Conservation (phyloP, 306 rosid genomes). For the Echinosophora koreensis region DNA sequence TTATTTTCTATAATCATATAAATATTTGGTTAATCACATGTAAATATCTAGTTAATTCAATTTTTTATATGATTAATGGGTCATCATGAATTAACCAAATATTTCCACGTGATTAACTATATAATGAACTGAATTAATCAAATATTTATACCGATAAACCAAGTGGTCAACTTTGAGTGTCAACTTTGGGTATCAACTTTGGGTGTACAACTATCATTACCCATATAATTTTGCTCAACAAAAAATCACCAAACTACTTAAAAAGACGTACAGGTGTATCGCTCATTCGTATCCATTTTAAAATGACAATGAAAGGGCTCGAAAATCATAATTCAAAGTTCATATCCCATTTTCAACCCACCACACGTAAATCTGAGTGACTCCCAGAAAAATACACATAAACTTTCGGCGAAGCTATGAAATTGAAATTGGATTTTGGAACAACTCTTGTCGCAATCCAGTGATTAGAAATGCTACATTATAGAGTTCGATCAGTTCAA, state of each 20-base stretch:
- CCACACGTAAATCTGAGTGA: background rate
- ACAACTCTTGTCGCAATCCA: slow-evolving; percentile 23
- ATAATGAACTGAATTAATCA: too few relatives aligned
- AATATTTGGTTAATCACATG: too few relatives aligned
- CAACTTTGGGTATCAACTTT: too few relatives aligned
- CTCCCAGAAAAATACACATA: slow-evolving; percentile 26
- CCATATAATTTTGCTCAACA: background rate
- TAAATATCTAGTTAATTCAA: too few relatives aligned
- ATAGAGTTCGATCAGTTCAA: slow-evolving; percentile 10
- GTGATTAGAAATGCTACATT: background rate
- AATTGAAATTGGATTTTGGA: slow-evolving; percentile 7
- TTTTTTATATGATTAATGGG: too few relatives aligned
- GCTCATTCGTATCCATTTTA: background rate
- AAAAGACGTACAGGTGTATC: background rate
- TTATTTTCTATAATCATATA: too few relatives aligned
- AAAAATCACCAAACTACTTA: background rate
- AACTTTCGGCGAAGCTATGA: slow-evolving; percentile 39
- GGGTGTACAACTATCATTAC: too few relatives aligned
- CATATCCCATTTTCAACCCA: background rate
- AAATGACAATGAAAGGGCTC: background rate
- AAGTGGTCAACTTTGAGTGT: too few relatives aligned
- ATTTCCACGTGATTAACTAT: too few relatives aligned
- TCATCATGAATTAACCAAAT: too few relatives aligned
- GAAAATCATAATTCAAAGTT: slow-evolving; percentile 2
- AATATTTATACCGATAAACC: too few relatives aligned